Conservation (phyloP, 1,284 basidiomycete species). For the Puccinia coronata region DNA sequence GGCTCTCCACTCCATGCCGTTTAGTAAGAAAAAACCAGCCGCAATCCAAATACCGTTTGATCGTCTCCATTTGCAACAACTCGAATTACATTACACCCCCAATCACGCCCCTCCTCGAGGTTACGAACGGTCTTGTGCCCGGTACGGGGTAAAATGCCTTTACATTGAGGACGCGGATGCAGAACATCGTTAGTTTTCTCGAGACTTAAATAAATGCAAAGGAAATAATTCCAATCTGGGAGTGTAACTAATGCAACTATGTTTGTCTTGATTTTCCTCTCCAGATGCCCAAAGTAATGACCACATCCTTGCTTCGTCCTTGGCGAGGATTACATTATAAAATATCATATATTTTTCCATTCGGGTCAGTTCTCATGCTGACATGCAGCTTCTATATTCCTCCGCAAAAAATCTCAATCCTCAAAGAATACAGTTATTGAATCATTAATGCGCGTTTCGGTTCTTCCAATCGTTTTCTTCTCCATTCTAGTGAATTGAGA, state of each 20-base stretch:
- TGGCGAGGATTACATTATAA: neutral
- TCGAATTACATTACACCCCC: conserved; percentile 4
- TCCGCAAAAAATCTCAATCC: too few species aligned
- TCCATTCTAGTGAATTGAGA: too few species aligned
- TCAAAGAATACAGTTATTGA: too few species aligned
- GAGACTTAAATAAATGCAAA: neutral
- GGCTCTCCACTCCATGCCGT: neutral
- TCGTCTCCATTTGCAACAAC: neutral
- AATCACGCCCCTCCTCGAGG: neutral
- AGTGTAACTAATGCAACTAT: neutral
- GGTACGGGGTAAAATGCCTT: neutral
- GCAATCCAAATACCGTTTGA: neutral
- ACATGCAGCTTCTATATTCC: too few species aligned
- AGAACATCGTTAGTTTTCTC: neutral
- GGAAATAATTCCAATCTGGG: neutral
- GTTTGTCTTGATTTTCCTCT: neutral
- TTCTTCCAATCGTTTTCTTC: too few species aligned
- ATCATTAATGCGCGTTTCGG: too few species aligned
- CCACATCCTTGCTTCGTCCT: neutral
- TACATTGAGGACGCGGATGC: neutral
- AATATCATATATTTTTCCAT: neutral
- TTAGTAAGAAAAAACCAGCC: neutral
- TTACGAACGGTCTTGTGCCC: neutral
- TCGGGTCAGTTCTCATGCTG: too few species aligned
- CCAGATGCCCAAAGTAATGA: neutral